Evolutionary conservation across 2,329 filamentous ascomycete genomes (phyloP), one percentile per base, ranked within the genome.

Genomic region (Penicillium sp.): DNA sequence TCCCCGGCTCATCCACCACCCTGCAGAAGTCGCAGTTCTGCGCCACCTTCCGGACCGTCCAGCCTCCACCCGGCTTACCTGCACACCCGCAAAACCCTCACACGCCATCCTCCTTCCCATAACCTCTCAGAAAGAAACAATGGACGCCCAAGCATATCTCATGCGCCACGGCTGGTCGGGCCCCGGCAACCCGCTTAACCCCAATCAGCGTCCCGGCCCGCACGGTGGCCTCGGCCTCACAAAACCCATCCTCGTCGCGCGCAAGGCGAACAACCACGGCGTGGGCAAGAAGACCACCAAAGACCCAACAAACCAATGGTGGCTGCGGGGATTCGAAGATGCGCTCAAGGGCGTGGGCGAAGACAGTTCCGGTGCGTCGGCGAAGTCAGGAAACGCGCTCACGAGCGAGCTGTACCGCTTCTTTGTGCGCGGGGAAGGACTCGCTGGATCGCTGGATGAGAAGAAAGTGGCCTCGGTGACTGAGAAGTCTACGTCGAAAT

Each of bases 291-390:
- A 87, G 64, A 79, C 79, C 51, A 77, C 77, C 41, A 66, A 72
- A 41, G 74, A 74, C 18, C 73, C 78, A 20, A 75, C 77, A 42
- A 91, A 96, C 61, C 89, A 95, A 64, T 98, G 93, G 93, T 98
- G 93, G 93, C 76, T 95, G 67, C 84, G 87, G 43, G 93, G 93
- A 8, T 96, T 95, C 54, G 91, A 97, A 67, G 83, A 89, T 62
- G 89, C 90, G 40, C 72, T 96, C 50, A 86, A 93, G 65, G 86
- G 84, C 3, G 76, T 95, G 37, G 76, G 75, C 1, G 67, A 70
- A 3, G 84, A 86, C 60, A 72, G 53, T 39, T 80, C 40, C 67
- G 77, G 72, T 76, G 78, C 43, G 63, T 79, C 48, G 71, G 73
- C 41, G 71, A 77, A 45, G 13, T 48, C 55, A 72, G 75, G 46